phyloP scores from a whole-genome alignment of 768 basidiomycete species.

The Exsudoporus frostii region DNA sequence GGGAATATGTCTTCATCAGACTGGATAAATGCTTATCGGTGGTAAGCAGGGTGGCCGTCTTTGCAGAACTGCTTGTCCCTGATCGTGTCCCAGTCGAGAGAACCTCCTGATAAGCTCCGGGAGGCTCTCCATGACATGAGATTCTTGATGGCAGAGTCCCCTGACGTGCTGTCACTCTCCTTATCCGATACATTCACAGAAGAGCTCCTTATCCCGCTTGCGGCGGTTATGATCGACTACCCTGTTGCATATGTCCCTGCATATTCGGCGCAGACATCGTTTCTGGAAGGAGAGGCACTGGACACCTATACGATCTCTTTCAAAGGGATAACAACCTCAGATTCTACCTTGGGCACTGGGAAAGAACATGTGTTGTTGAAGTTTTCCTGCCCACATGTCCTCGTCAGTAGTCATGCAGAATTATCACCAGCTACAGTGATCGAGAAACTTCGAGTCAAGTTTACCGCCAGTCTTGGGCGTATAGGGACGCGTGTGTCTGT shows the following conservation, averaged over 20 bases:
- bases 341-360: neutral
- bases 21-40: slow-evolving; percentile 16
- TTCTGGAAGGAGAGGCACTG: slow-evolving; percentile 45
- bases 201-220: slow-evolving; percentile 45
- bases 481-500: slow-evolving; percentile 24
- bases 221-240: slow-evolving; percentile 60
- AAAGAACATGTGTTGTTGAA: slow-evolving; percentile 43
- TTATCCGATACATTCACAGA: slow-evolving; percentile 29
- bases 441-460: slow-evolving; percentile 33
- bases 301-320: slow-evolving; percentile 45
- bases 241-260: slow-evolving; percentile 54
- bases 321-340: neutral
- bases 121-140: slow-evolving; percentile 13
- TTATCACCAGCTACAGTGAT: slow-evolving; percentile 25
- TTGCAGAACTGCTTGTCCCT: neutral
- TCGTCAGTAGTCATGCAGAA: slow-evolving; percentile 12
- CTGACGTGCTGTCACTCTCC: slow-evolving; percentile 22
- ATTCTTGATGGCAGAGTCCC: slow-evolving; percentile 2
- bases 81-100: slow-evolving; percentile 10
- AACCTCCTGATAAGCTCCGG: slow-evolving; percentile 9
- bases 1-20: slow-evolving; percentile 16
- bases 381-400: slow-evolving; percentile 52
- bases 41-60: slow-evolving; percentile 15
- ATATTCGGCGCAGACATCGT: slow-evolving; percentile 33
- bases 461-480: slow-evolving; percentile 30